phyloP scores from a whole-genome alignment of 2,329 filamentous ascomycete genomes.

The Epichloe hybrida region DNA sequence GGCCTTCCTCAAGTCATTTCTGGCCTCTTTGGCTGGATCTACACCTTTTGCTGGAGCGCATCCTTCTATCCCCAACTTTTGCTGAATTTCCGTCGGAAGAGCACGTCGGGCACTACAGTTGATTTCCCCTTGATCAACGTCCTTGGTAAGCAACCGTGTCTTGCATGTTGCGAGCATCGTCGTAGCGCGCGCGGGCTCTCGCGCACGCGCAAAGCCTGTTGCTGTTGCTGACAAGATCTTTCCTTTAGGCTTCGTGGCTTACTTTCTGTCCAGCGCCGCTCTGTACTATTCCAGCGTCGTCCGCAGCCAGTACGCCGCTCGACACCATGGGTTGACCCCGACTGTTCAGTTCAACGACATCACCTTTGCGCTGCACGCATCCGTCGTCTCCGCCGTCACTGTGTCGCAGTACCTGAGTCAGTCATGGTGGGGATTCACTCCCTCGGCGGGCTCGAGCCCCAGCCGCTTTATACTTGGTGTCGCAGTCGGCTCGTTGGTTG shows the following conservation, averaged over 20 bases:
- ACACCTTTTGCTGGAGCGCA: conserved; percentile 62
- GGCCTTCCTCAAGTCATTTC: conserved; percentile 36
- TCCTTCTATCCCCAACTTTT: conserved; percentile 90
- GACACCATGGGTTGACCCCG: conserved; percentile 62
- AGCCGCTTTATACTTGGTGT: conserved; percentile 54
- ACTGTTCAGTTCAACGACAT: conserved; percentile 87
- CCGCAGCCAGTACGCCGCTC: conserved; percentile 67
- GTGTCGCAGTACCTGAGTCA: conserved; percentile 70
- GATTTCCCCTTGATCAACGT: conserved; percentile 78
- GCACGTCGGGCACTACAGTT: conserved; percentile 72
- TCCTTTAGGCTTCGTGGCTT: conserved; percentile 53
- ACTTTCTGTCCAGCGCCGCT: conserved; percentile 58
- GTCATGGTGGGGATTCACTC: conserved; percentile 60
- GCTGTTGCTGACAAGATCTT: background rate
- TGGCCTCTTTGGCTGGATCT: conserved; percentile 59
- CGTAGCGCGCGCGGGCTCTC: too few relatives aligned
- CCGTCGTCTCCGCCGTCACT: conserved; percentile 57
- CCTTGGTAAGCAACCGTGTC: conserved; percentile 28
- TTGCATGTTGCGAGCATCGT: too few relatives aligned
- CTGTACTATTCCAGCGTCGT: conserved; percentile 73
- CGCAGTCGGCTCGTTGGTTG: conserved; percentile 52
- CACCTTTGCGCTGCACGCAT: conserved; percentile 70
- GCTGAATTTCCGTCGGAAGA: conserved; percentile 62
- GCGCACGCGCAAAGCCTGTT: background rate
- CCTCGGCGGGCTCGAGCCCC: conserved; percentile 39